phyloP scores from a whole-genome alignment of 176 grass and related monocot species.

The Melocanna baccifera region DNA sequence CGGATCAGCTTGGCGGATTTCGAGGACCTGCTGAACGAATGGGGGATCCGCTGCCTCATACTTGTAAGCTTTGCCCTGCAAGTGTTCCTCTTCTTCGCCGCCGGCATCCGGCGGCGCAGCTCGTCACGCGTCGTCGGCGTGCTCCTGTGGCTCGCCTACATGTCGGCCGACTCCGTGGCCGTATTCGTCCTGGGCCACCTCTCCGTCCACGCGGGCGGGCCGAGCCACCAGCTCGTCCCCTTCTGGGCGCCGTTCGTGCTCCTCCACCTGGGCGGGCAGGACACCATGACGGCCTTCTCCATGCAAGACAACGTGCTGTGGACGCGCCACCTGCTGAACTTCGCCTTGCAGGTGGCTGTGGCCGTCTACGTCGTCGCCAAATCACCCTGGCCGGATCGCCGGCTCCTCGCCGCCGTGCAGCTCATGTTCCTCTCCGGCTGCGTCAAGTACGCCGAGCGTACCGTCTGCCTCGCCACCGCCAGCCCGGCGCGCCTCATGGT shows the following conservation, averaged over 20 bases:
- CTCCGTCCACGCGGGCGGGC: neutral
- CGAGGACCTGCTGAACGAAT: conserved; percentile 1
- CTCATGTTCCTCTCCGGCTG: conserved; percentile 30
- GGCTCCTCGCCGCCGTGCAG: neutral
- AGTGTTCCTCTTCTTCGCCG: conserved; percentile 16
- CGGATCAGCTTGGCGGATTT: neutral
- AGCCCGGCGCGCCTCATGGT: neutral
- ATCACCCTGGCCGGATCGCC: neutral
- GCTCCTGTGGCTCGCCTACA: conserved; percentile 8
- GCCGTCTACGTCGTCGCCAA: conserved; percentile 19
- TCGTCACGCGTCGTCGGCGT: neutral
- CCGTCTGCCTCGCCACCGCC: neutral
- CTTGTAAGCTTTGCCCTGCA: conserved; percentile 18
- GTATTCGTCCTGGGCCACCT: conserved; percentile 15
- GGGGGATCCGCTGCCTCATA: conserved; percentile 26
- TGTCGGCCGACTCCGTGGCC: conserved; percentile 15
- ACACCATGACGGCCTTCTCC: conserved; percentile 33
- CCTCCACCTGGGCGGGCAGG: conserved; percentile 33
- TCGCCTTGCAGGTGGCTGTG: neutral
- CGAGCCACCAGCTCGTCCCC: neutral
- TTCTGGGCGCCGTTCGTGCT: conserved; percentile 30
- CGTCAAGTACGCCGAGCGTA: conserved; percentile 32
- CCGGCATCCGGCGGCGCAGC: neutral
- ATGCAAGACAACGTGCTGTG: conserved; percentile 34
- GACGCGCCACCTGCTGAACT: conserved; percentile 12